Conservation (phyloP, 257 asterid species). For the Ilex aquifolium region DNA sequence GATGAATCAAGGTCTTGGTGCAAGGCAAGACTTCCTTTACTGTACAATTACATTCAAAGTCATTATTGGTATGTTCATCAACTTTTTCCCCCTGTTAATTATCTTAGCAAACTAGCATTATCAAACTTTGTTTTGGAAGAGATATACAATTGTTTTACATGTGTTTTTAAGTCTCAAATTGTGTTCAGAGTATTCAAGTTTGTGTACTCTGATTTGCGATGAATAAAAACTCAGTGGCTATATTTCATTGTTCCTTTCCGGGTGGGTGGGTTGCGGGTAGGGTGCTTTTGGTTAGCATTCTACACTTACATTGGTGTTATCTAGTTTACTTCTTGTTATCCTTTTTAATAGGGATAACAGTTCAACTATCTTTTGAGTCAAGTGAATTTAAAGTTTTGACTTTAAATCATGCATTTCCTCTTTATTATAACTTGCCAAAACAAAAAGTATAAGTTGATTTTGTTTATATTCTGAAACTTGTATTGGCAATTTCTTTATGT, state of each 20-base stretch:
- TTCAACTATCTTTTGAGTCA: background rate
- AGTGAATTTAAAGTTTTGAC: background rate
- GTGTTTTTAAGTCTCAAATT: too few species aligned
- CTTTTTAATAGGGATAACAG: background rate
- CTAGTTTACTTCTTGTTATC: background rate
- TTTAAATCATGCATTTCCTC: background rate
- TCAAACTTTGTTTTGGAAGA: constrained; percentile 4
- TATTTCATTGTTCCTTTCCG: background rate
- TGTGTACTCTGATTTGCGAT: background rate
- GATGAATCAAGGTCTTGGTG: constrained; percentile 88
- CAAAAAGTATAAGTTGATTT: background rate
- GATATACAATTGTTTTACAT: constrained; percentile 2
- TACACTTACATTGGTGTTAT: background rate
- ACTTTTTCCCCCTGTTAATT: constrained; percentile 10
- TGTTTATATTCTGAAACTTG: constrained; percentile 12
- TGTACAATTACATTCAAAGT: constrained; percentile 87
- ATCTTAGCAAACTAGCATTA: background rate
- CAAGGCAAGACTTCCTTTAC: constrained; percentile 84
- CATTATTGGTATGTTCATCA: constrained; percentile 77
- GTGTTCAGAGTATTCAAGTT: background rate
- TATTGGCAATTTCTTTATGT: constrained; percentile 16
- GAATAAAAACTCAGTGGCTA: background rate
- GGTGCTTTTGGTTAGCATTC: background rate
- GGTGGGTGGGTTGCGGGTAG: background rate
- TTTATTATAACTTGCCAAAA: background rate